phyloP scores from a whole-genome alignment of 2,329 filamentous ascomycete genomes.

The Ceratocystiopsis brevicomis region DNA sequence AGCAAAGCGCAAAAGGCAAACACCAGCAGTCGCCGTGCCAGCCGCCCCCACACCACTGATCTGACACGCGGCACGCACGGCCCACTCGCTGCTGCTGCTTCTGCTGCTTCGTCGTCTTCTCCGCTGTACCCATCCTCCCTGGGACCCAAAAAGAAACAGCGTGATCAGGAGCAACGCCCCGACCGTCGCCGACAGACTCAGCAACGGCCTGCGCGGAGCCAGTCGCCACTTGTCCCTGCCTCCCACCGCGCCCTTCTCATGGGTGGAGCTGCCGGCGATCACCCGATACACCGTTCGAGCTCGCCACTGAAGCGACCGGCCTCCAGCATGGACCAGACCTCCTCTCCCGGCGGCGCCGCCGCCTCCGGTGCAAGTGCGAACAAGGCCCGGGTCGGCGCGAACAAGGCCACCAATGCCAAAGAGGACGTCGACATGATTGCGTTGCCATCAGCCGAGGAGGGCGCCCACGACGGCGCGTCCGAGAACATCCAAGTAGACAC shows the following conservation, averaged over 20 bases:
- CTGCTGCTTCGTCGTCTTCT: background rate
- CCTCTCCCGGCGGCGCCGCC: background rate
- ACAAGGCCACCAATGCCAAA: constrained; percentile 18
- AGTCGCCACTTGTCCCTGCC: constrained; percentile 31
- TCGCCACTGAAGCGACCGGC: constrained; percentile 46
- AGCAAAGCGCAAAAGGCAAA: too few species aligned
- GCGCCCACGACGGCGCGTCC: background rate
- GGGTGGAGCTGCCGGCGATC: constrained; percentile 34
- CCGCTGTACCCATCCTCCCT: background rate
- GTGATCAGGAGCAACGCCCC: too few species aligned
- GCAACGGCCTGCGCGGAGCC: constrained; percentile 21
- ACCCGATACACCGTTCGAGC: constrained; percentile 36
- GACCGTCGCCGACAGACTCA: too few species aligned
- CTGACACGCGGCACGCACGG: too few species aligned
- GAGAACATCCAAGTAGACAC: constrained; percentile 5
- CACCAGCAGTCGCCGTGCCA: too few species aligned
- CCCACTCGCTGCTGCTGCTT: too few species aligned
- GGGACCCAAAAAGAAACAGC: too few species aligned
- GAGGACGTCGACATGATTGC: constrained; percentile 29
- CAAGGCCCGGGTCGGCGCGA: background rate
- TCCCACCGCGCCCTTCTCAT: constrained; percentile 38
- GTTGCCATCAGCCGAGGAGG: constrained; percentile 11
- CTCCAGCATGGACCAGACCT: constrained; percentile 34
- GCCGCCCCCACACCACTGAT: too few species aligned
- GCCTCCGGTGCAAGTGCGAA: background rate